These are phyloP conservation scores for Zygoascus sp. DNA, from an alignment of 1,139 yeast genomes.

Conservation along the genomic window DNA sequence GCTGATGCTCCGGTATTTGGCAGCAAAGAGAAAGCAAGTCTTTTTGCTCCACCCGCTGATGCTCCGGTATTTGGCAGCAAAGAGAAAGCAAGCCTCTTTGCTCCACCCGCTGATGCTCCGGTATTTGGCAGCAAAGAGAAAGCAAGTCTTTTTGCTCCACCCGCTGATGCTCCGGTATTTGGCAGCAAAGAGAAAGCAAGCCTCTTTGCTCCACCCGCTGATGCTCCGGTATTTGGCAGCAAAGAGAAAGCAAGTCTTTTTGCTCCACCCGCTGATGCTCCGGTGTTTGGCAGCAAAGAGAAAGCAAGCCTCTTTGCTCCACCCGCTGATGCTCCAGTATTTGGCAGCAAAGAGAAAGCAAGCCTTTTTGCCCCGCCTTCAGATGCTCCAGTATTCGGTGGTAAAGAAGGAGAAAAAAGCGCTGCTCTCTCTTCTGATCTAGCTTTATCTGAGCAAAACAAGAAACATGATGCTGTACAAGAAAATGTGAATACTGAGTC, in stretches of 20 bases:
- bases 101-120: background rate
- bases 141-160: background rate
- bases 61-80: background rate
- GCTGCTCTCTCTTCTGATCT: background rate
- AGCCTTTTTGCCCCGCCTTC: background rate
- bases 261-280: background rate
- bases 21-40: background rate
- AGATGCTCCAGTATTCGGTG: background rate
- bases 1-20: background rate
- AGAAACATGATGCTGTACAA: no score
- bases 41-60: background rate
- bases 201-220: background rate
- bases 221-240: background rate
- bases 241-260: background rate
- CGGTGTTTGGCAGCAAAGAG: background rate
- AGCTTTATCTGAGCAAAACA: background rate
- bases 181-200: background rate
- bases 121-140: background rate
- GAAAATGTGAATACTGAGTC: no score
- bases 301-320: background rate
- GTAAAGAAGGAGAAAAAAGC: background rate
- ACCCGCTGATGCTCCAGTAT: background rate
- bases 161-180: background rate
- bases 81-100: background rate
- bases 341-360: background rate